Conservation (phyloP, 2,329 filamentous ascomycete genomes). For the Alternaria arborescens region DNA sequence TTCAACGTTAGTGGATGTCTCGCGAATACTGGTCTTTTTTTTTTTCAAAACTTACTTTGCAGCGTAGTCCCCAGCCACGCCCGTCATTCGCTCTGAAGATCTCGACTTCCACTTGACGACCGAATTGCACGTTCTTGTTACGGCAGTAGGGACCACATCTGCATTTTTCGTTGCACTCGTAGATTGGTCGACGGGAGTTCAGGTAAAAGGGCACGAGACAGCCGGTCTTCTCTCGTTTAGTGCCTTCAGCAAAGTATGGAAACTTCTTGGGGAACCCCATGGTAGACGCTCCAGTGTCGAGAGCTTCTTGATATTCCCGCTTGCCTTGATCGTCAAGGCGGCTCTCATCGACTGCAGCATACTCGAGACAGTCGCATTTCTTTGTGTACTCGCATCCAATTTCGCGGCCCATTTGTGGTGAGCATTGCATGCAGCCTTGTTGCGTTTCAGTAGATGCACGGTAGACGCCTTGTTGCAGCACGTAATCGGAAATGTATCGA, state of each 20-base stretch:
- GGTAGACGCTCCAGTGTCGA: conserved; percentile 35
- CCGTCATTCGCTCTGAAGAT: conserved; percentile 74
- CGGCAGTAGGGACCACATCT: conserved; percentile 70
- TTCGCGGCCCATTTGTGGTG: conserved; percentile 60
- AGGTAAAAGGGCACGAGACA: conserved; percentile 55
- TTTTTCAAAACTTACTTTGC: conserved; percentile 47
- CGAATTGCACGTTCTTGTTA: conserved; percentile 79
- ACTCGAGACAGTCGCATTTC: conserved; percentile 74
- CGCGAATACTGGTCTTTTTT: not conserved
- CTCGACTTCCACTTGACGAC: conserved; percentile 73
- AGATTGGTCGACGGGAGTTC: conserved; percentile 64
- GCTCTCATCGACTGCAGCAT: conserved; percentile 60
- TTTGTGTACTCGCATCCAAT: conserved; percentile 69
- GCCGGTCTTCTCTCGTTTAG: conserved; percentile 34
- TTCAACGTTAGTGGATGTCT: not conserved
- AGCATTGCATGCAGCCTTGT: conserved; percentile 72
- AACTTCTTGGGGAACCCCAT: conserved; percentile 61
- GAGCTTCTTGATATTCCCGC: conserved; percentile 29
- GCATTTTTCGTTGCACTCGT: conserved; percentile 81
- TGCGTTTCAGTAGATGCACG: conserved; percentile 69
- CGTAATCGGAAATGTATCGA: conserved; percentile 70
- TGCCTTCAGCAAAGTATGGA: conserved; percentile 64
- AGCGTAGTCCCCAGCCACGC: conserved; percentile 81
- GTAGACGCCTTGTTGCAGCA: conserved; percentile 66
- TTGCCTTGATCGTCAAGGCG: conserved; percentile 40